Base-by-base conservation (phyloP, 1,139 yeast species). In the Geotrichum carabidarum region DNA sequence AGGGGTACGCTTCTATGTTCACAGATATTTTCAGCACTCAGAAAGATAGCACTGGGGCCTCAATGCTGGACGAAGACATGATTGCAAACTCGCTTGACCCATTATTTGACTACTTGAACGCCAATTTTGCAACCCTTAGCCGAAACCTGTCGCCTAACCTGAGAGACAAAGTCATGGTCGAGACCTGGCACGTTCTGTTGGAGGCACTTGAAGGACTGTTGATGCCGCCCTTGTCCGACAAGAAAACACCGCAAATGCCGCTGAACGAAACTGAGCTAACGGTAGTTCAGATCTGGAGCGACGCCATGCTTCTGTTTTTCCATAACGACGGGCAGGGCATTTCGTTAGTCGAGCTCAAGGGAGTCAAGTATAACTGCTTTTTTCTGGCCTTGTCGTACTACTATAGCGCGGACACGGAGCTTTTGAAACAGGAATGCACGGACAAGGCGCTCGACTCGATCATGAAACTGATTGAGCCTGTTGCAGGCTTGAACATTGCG, bases 311-410 rank as follows among this genome's bases (percentile, higher is more conserved):
- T 53, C 90, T 82, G 58, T 87, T 87, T 66, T 88, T 88, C 71
- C 83, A 88, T 65, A 84, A 86, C 64, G 83, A 80, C 55, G 95
- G 95, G 0, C 85, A 84, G 51, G 96, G 96, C 0, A 94, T 94
- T 0, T 79, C 90, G 0, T 64, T 86, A 37, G 82, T 78, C 59
- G 81, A 79, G 9, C 71, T 88, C 63, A 84, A 83, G 60, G 81
- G 81, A 57, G 80, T 78, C 50, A 78, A 78, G 41, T 87, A 84
- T 65, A 88, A 85, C 66, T 78, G 82, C 34, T 68, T 87, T 27
- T 70, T 84, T 59, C 70, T 84, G 32, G 74, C 86, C 18, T 88
- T 90, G 1, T 82, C 79, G 0, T 81, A 81, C 64, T 86, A 86
- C 64, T 88, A 83, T 59, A 15, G 30, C 27, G 74, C 79, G 54